These are phyloP conservation scores for Xylogone sp. DNA, from an alignment of 2,329 filamentous ascomycete genomes.

Conservation along the genomic window DNA sequence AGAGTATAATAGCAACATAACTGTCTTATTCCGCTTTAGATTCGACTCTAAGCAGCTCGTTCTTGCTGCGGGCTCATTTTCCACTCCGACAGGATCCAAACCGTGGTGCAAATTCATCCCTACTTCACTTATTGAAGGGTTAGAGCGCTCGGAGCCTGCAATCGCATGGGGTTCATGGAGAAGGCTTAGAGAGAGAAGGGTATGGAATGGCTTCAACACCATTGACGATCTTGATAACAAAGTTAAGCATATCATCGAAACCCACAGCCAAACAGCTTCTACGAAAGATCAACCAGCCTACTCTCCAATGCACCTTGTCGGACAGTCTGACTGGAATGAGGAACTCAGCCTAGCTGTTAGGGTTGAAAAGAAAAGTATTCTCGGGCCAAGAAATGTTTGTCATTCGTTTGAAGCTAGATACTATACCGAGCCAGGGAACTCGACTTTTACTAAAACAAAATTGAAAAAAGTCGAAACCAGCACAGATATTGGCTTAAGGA, in stretches of 20 bases:
- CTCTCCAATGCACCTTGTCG: not conserved
- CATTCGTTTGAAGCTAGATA: not conserved
- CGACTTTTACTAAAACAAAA: not conserved
- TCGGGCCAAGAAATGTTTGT: not conserved
- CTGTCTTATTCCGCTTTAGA: not conserved
- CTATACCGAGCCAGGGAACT: not conserved
- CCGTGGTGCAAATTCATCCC: not conserved
- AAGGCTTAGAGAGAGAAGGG: not conserved
- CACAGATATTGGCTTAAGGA: no score
- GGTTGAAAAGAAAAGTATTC: not conserved
- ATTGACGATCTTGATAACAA: not conserved
- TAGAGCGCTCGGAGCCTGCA: not conserved
- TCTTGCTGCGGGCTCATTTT: not conserved
- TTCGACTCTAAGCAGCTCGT: not conserved
- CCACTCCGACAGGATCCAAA: not conserved
- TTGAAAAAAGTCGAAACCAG: no score
- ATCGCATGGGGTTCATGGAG: not conserved
- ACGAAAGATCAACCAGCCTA: not conserved
- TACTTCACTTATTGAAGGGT: not conserved
- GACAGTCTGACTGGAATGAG: not conserved
- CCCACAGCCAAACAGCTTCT: not conserved
- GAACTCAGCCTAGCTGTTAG: not conserved
- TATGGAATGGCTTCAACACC: not conserved
- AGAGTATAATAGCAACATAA: not conserved
- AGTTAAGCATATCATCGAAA: not conserved